Evolutionary conservation across 345 rosid species (phyloP).

Genomic region (Rhizophora mangle): DNA sequence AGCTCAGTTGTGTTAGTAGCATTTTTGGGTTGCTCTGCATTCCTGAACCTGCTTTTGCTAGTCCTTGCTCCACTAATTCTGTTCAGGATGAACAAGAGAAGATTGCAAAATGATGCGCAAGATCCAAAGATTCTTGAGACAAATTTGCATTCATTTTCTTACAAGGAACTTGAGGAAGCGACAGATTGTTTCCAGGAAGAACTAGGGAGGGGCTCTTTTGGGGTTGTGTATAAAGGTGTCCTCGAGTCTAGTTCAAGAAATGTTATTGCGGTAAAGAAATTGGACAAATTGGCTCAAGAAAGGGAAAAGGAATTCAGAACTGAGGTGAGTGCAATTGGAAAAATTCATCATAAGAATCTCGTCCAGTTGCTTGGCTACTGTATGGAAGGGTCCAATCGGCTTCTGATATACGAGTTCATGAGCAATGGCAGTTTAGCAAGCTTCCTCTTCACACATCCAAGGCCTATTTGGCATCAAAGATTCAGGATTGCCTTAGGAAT

Average conservation of each 20-base stretch:
- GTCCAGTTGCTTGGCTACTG: constrained; percentile 19
- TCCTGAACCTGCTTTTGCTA: constrained; percentile 10
- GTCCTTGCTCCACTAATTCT: background rate
- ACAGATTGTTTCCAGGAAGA: constrained; percentile 30
- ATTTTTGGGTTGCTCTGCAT: background rate
- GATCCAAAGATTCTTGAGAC: background rate
- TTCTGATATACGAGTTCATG: constrained; percentile 18
- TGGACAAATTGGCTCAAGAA: constrained; percentile 24
- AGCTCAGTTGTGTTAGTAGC: constrained; percentile 1
- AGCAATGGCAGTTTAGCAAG: constrained; percentile 10
- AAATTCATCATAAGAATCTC: constrained; percentile 21
- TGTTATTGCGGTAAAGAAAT: constrained; percentile 27
- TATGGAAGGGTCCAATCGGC: constrained; percentile 6
- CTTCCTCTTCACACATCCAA: background rate
- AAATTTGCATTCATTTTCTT: constrained; percentile 19
- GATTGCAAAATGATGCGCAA: background rate
- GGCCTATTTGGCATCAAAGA: constrained; percentile 9
- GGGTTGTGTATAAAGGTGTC: constrained; percentile 31
- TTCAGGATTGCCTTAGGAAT: constrained; percentile 12
- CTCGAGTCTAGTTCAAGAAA: constrained; percentile 8
- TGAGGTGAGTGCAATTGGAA: constrained; percentile 28
- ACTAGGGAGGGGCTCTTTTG: constrained; percentile 36
- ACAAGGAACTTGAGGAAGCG: constrained; percentile 22
- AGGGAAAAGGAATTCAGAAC: constrained; percentile 27
- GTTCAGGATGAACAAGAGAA: constrained; percentile 3